Conservation (phyloP, 2,329 filamentous ascomycete species). For the Cucurbitaria berberidis region DNA sequence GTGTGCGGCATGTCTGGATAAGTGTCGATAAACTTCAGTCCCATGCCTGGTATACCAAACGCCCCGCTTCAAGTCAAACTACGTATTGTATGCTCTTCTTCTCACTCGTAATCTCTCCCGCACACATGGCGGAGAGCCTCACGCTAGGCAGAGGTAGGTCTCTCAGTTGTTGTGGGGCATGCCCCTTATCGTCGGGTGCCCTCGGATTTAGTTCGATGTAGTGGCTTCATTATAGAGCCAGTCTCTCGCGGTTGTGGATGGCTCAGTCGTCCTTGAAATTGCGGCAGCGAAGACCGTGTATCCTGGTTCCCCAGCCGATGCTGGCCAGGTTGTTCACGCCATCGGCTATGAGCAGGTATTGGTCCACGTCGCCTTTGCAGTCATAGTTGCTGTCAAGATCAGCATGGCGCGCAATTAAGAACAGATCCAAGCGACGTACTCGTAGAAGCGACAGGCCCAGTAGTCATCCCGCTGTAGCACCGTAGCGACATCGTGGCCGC, state of each 20-base stretch:
- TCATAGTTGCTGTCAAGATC: conserved; percentile 38
- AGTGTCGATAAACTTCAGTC: not conserved
- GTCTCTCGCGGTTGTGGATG: not conserved
- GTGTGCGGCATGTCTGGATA: not conserved
- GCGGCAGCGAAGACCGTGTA: conserved; percentile 36
- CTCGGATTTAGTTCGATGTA: not conserved
- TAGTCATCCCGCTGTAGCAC: conserved; percentile 36
- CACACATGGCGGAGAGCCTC: not conserved
- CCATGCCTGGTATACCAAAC: not conserved
- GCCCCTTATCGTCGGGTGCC: not conserved
- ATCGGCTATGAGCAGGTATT: conserved; percentile 32
- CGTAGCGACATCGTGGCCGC: conserved; percentile 33
- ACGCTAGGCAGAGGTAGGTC: not conserved
- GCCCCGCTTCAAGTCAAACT: not conserved
- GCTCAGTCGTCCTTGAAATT: conserved; percentile 23
- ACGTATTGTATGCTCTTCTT: not conserved
- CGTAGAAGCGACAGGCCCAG: conserved; percentile 45
- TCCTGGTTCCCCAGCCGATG: conserved; percentile 35
- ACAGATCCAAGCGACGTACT: conserved; percentile 29
- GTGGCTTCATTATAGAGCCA: not conserved
- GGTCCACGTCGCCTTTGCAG: conserved; percentile 28
- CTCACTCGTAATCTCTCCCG: not conserved
- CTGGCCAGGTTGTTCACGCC: conserved; percentile 43
- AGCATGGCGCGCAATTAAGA: not conserved
- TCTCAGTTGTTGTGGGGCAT: not conserved